Evolutionary conservation across 208 protist genomes (phyloP), one percentile per base, ranked within the genome.

Genomic region (Crithidia fasciculata): DNA sequence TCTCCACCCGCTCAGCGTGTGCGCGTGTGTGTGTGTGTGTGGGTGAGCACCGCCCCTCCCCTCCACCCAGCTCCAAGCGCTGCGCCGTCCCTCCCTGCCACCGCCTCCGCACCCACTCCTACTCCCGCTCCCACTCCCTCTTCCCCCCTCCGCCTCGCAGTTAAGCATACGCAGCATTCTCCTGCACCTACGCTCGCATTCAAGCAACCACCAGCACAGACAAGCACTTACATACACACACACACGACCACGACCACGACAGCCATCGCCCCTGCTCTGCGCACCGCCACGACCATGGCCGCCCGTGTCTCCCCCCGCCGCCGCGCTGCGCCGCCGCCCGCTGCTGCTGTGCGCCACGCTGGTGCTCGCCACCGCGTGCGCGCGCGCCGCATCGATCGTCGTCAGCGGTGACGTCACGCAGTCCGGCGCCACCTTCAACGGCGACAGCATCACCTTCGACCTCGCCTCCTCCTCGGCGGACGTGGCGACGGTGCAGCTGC

Each of bases 331-430:
- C 52, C 28, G 28, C 28, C 28, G 28, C 28, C 28, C 28, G 28
- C 28, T 28, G 61, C 70, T 75, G 50, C 61, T 75, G 70, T 75
- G 70, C 44, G 70, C 61, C 61, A 52, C 63, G 36, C 61, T 75
- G 61, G 61, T 60, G 53, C 70, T 75, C 61, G 59, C n/a, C 70
- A 53, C 60, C 39, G 70, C 39, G 70, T 62, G 52, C 40, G 70
- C 49, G 53, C 70, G 53, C 43, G 59, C 60, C 61, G 53, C 43
- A 16, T 61, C 52, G 36, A 43, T 45, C 53, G 47, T 39, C 5
- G 47, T 67, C 15, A 59, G 28, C 19, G 10, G 59, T 37, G 59
- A 67, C 60, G 9, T 67, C 28, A 62, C 58, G 28, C 59, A 53
- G 45, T n/a, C 40, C 40, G 50, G 43, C 39, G 10, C 19, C 43